Percentiles rank a stretch among this genome's conserved stretches.
phyloP scores from a whole-genome alignment of 192 early-diverging fungal species.

The Martensiomyces pterosporus region DNA sequence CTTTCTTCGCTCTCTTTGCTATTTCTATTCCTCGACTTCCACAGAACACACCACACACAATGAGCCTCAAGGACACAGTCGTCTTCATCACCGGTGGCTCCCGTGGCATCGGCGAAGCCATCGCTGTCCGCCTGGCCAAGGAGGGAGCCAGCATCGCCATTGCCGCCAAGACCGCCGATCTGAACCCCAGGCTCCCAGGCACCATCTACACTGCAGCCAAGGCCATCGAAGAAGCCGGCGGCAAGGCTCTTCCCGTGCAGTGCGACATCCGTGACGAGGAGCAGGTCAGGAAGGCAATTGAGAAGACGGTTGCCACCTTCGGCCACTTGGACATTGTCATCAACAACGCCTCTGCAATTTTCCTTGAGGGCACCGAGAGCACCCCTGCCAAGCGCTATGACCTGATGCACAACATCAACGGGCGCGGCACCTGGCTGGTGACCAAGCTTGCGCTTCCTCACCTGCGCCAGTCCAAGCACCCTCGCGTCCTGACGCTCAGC shows the following conservation, averaged over 20 bases:
- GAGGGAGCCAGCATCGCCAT: slow-evolving; percentile 24
- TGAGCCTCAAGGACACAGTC: slow-evolving; percentile 3
- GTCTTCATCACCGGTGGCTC: slow-evolving; percentile 25
- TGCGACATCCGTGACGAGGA: slow-evolving; percentile 68
- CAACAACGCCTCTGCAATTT: slow-evolving; percentile 62
- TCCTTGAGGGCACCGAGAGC: slow-evolving; percentile 48
- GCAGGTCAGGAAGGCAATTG: slow-evolving; percentile 55
- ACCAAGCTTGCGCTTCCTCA: slow-evolving; percentile 59
- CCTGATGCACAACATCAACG: slow-evolving; percentile 58
- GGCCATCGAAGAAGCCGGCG: slow-evolving; percentile 59
- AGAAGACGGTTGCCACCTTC: slow-evolving; percentile 53
- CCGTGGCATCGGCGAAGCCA: slow-evolving; percentile 22
- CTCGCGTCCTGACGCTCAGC: slow-evolving; percentile 58
- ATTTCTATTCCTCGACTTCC: background rate
- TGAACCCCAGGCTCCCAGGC: slow-evolving; percentile 14
- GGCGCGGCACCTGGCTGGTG: slow-evolving; percentile 62
- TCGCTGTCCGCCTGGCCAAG: slow-evolving; percentile 12
- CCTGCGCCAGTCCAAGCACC: slow-evolving; percentile 59
- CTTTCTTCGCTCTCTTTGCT: too few species aligned
- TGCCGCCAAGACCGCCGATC: slow-evolving; percentile 56
- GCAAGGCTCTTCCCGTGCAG: slow-evolving; percentile 57
- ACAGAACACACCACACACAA: background rate
- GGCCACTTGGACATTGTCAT: slow-evolving; percentile 67
- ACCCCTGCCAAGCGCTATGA: slow-evolving; percentile 49
- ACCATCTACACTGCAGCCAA: slow-evolving; percentile 51